A percentile compares a stretch with the other conserved stretches of the same genome.
phyloP scores from a whole-genome alignment of 148 eudicot genomes.

The Limonium bicolor region DNA sequence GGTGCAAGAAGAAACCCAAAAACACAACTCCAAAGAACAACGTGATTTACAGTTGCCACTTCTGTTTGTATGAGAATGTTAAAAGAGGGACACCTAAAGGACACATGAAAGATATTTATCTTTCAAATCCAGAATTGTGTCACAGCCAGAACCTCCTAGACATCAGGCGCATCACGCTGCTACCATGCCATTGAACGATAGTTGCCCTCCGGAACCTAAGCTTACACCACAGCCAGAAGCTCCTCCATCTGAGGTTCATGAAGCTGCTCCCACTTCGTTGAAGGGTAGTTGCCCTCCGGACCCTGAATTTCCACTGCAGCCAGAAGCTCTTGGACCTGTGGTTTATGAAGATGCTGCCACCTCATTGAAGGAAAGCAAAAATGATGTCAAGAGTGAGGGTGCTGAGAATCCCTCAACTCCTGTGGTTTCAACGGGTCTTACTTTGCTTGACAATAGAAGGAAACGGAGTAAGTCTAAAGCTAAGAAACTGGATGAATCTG shows the following conservation, averaged over 20 bases:
- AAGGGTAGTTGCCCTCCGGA: too few relatives aligned
- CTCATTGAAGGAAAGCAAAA: too few relatives aligned
- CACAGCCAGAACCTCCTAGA: too few relatives aligned
- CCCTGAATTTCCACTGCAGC: too few relatives aligned
- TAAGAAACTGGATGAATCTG: constrained; percentile 27
- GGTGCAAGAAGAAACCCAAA: constrained; percentile 18
- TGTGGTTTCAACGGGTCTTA: constrained; percentile 7
- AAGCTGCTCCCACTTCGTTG: not conserved
- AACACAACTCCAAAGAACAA: constrained; percentile 29
- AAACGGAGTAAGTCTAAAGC: constrained; percentile 36
- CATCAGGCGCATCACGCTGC: too few relatives aligned
- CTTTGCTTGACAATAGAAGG: constrained; percentile 52
- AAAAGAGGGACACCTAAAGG: constrained; percentile 71
- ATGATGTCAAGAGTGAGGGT: too few relatives aligned
- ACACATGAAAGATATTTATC: constrained; percentile 38
- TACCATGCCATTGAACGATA: too few relatives aligned
- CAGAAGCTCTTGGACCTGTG: too few relatives aligned
- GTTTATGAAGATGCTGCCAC: too few relatives aligned
- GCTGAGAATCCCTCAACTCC: constrained; percentile 22
- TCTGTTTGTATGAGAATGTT: constrained; percentile 52
- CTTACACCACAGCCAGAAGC: constrained; percentile 7
- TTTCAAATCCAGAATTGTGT: too few relatives aligned
- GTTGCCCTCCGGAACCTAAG: constrained; percentile 36
- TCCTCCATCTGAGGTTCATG: constrained; percentile 3
- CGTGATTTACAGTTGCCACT: constrained; percentile 58